phyloP scores from a whole-genome alignment of 441 rosid genomes.

The Erysimum cheiri region DNA sequence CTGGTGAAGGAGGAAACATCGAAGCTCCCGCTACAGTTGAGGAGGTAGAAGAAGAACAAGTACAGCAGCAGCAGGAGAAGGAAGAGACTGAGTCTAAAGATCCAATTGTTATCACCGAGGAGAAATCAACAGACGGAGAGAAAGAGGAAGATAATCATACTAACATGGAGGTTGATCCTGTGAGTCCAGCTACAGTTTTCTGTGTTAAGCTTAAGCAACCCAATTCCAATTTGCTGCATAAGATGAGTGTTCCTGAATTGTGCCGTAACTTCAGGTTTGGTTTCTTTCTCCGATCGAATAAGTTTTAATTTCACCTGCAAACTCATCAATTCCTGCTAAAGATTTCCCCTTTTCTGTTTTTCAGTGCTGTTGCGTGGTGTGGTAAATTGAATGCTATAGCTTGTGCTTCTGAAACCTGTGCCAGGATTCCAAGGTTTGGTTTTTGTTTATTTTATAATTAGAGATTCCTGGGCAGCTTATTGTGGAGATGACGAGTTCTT shows the following conservation, averaged over 20 bases:
- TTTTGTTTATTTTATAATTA: neutral
- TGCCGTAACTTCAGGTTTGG: constrained; percentile 86
- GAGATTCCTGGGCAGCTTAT: no score
- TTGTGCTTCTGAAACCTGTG: constrained; percentile 99
- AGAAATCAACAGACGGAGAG: constrained; percentile 37
- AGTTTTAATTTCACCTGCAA: neutral
- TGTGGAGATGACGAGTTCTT: neutral
- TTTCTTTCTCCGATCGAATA: neutral
- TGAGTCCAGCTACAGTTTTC: constrained; percentile 85
- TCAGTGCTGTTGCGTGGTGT: constrained; percentile 99
- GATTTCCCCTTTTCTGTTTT: constrained; percentile 4
- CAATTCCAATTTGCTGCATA: constrained; percentile 71
- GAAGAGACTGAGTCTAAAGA: constrained; percentile 39
- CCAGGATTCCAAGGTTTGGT: constrained; percentile 88
- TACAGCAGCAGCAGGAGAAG: neutral
- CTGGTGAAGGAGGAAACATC: constrained; percentile 23
- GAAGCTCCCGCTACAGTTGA: constrained; percentile 19
- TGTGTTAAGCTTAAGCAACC: constrained; percentile 90
- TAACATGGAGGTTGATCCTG: constrained; percentile 81
- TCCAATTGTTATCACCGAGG: constrained; percentile 30
- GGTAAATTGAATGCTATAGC: constrained; percentile 98
- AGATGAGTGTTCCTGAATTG: constrained; percentile 90
- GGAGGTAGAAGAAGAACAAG: constrained; percentile 10
- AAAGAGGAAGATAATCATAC: constrained; percentile 48
- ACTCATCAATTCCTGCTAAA: neutral